Conservation (phyloP, 768 basidiomycete genomes). For the Chalciporus chontae region DNA sequence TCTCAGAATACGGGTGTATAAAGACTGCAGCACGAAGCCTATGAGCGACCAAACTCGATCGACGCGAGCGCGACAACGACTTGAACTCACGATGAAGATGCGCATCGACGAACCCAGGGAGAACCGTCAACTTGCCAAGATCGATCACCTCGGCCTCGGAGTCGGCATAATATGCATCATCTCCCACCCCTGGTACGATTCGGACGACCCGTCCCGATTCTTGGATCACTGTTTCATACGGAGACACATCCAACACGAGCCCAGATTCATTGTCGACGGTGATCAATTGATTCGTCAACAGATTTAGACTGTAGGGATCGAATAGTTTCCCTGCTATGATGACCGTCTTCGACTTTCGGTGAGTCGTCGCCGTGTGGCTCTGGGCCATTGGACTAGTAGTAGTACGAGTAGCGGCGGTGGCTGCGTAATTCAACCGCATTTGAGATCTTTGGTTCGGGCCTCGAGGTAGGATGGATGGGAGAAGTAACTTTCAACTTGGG, state of each 20-base stretch:
- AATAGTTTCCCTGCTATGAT: slow-evolving; percentile 49
- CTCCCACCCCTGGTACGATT: not conserved
- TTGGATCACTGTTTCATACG: slow-evolving; percentile 5
- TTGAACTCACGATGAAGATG: slow-evolving; percentile 52
- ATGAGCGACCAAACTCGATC: not conserved
- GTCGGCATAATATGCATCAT: too few species aligned
- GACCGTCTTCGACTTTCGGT: not conserved
- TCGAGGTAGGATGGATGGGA: too few species aligned
- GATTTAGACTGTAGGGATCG: slow-evolving; percentile 39
- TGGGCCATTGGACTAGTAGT: too few species aligned
- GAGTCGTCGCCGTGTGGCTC: too few species aligned
- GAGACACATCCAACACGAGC: slow-evolving; percentile 43
- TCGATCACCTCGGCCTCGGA: slow-evolving; percentile 39
- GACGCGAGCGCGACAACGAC: too few species aligned
- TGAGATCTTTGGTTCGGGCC: too few species aligned
- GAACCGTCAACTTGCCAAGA: slow-evolving; percentile 42
- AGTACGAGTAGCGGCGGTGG: too few species aligned
- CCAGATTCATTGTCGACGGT: slow-evolving; percentile 45
- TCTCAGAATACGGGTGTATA: slow-evolving; percentile 57
- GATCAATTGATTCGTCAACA: slow-evolving; percentile 46
- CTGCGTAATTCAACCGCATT: too few species aligned
- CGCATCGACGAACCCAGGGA: slow-evolving; percentile 56
- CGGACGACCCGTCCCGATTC: not conserved
- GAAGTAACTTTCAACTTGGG: too few species aligned
- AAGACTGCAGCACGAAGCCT: slow-evolving; percentile 39